Conservation (phyloP, 2,329 filamentous ascomycete species). For the Didymella lethalis region DNA sequence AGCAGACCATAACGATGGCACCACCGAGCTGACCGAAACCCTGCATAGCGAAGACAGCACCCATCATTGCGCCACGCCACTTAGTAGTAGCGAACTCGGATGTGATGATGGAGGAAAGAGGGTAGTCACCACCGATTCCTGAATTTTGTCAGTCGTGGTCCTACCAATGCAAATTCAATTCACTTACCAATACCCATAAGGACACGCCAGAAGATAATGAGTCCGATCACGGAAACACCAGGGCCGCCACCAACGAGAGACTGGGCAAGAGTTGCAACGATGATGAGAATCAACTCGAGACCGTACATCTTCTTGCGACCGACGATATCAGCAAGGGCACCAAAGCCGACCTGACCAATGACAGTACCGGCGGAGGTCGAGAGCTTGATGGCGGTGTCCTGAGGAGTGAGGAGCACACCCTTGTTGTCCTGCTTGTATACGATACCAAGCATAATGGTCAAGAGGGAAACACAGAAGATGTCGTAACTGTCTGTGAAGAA, state of each 20-base stretch:
- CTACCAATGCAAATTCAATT: constrained; percentile 48
- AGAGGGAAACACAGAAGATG: constrained; percentile 61
- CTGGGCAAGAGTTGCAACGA: constrained; percentile 51
- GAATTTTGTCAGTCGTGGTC: constrained; percentile 13
- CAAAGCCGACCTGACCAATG: constrained; percentile 79
- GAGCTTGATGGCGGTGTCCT: constrained; percentile 88
- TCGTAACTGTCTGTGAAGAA: constrained; percentile 88
- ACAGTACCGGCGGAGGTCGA: constrained; percentile 85
- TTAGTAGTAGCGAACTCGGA: constrained; percentile 58
- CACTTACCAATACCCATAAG: constrained; percentile 51
- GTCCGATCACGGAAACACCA: constrained; percentile 48
- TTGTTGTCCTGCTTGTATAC: constrained; percentile 70
- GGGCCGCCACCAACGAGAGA: constrained; percentile 46
- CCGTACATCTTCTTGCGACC: constrained; percentile 88
- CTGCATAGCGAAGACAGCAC: constrained; percentile 55
- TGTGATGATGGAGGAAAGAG: constrained; percentile 83
- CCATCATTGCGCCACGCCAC: constrained; percentile 54
- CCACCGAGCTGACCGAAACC: constrained; percentile 53
- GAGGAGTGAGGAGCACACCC: constrained; percentile 65
- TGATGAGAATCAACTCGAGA: constrained; percentile 52
- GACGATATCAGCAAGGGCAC: constrained; percentile 69
- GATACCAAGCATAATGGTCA: constrained; percentile 74
- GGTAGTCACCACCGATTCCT: constrained; percentile 74
- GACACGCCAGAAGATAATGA: constrained; percentile 54
- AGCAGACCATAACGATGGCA: constrained; percentile 47